A percentile compares a stretch with the other conserved stretches of the same genome.
These are phyloP conservation scores for Staphylotrichum longicolle DNA, from an alignment of 495 filamentous ascomycete genomes.

Conservation along the genomic window DNA sequence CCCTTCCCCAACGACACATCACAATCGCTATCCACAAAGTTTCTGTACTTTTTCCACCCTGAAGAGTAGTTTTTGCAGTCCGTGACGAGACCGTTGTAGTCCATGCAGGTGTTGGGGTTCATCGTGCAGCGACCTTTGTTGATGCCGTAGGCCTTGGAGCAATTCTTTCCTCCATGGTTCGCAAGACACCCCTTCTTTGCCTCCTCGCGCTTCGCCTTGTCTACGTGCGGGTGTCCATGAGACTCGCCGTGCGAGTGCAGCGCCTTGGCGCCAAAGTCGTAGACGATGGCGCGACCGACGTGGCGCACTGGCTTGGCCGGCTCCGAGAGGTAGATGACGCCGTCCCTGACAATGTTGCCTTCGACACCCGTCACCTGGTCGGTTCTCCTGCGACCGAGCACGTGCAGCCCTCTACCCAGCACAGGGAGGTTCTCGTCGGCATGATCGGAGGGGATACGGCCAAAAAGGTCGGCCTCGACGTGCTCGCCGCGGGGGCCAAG, in stretches of 20 bases:
- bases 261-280: constrained; percentile 2
- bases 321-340: constrained; percentile 3
- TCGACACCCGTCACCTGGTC: background rate
- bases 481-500: background rate
- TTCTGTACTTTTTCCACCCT: background rate
- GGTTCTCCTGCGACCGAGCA: background rate
- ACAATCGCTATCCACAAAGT: constrained; percentile 1
- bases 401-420: background rate
- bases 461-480: background rate
- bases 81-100: background rate
- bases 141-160: constrained; percentile 5
- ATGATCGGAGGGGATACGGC: background rate
- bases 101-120: background rate
- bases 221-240: background rate
- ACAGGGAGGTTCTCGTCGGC: background rate
- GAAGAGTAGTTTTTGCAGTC: background rate
- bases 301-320: background rate
- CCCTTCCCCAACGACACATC: background rate
- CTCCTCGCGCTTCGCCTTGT: background rate
- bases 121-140: constrained; percentile 2
- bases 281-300: background rate
- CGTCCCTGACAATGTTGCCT: background rate
- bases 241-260: constrained; percentile 1
- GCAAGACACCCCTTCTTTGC: background rate
- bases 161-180: background rate